Evolutionary conservation across 345 rosid genomes (phyloP).

Genomic region (Fremontodendron californicum): DNA sequence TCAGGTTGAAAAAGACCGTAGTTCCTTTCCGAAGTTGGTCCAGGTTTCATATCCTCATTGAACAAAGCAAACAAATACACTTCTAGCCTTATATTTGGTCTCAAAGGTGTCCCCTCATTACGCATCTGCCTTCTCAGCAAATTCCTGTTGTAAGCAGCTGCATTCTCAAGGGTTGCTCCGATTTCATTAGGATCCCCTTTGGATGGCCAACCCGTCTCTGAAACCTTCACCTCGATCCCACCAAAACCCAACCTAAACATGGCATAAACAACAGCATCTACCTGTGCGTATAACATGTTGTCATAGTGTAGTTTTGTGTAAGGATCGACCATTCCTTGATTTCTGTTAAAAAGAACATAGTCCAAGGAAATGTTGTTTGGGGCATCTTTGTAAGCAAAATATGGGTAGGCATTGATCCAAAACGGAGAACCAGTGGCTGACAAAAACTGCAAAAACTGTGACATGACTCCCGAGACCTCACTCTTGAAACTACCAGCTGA

Average conservation of each 20-base stretch:
- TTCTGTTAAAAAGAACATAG: constrained; percentile 82
- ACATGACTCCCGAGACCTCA: constrained; percentile 50
- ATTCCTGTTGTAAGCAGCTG: constrained; percentile 68
- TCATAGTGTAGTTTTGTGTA: constrained; percentile 68
- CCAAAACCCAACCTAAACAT: constrained; percentile 59
- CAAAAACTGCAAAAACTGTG: constrained; percentile 57
- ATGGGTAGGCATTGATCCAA: constrained; percentile 96
- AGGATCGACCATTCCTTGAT: constrained; percentile 80
- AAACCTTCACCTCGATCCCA: constrained; percentile 69
- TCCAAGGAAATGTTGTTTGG: constrained; percentile 61
- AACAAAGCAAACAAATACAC: constrained; percentile 84
- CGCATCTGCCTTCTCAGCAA: constrained; percentile 60
- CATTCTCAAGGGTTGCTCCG: constrained; percentile 70
- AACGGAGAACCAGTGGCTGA: constrained; percentile 55
- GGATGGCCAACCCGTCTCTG: constrained; percentile 98
- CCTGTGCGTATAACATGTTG: constrained; percentile 95
- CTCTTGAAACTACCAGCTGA: constrained; percentile 75
- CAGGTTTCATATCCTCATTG: constrained; percentile 90
- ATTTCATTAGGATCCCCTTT: constrained; percentile 69
- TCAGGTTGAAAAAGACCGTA: constrained; percentile 89
- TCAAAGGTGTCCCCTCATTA: constrained; percentile 81
- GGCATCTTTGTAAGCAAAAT: constrained; percentile 82
- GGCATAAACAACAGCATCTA: constrained; percentile 75
- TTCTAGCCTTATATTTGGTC: constrained; percentile 61
- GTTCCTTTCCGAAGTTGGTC: constrained; percentile 86